phyloP scores from a whole-genome alignment of 1,284 basidiomycete species.

The Tilletia caries region DNA sequence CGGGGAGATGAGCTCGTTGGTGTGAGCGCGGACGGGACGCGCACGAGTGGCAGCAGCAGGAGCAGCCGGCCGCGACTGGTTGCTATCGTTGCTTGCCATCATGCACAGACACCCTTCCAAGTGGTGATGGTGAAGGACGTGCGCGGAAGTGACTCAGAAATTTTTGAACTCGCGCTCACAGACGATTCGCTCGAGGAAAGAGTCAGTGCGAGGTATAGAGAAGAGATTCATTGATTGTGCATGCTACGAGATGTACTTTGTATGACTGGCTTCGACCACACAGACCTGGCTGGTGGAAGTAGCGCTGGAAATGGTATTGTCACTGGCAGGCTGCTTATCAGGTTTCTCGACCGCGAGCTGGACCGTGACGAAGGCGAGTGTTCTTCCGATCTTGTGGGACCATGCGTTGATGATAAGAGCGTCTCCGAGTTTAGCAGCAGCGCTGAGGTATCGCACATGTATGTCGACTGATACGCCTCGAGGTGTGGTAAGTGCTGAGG shows the following conservation, averaged over 20 bases:
- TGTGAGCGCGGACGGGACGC: neutral
- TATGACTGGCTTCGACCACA: constrained; percentile 5
- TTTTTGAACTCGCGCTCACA: no score
- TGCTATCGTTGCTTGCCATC: neutral
- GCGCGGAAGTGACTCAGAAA: no score
- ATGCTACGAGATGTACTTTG: neutral
- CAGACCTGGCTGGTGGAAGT: neutral
- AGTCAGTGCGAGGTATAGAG: no score
- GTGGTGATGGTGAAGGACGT: no score
- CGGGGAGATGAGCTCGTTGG: constrained; percentile 8
- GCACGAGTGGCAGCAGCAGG: no score
- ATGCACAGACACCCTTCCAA: no score
- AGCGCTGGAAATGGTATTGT: neutral
- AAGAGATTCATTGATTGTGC: neutral
- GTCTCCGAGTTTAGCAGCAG: constrained; percentile 32
- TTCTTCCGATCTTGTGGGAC: constrained; percentile 32
- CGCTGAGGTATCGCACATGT: constrained; percentile 29
- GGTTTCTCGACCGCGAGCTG: constrained; percentile 26
- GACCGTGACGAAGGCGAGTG: constrained; percentile 37
- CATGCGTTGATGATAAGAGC: constrained; percentile 29
- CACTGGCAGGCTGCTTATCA: neutral
- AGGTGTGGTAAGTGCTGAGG: neutral
- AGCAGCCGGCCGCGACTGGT: neutral
- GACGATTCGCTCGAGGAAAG: no score
- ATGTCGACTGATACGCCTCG: constrained; percentile 38